Percentiles rank a stretch among this genome's conserved stretches.
Evolutionary conservation across 805 yeast genomes (phyloP).

Genomic region (Jamesozyma rosinii): DNA sequence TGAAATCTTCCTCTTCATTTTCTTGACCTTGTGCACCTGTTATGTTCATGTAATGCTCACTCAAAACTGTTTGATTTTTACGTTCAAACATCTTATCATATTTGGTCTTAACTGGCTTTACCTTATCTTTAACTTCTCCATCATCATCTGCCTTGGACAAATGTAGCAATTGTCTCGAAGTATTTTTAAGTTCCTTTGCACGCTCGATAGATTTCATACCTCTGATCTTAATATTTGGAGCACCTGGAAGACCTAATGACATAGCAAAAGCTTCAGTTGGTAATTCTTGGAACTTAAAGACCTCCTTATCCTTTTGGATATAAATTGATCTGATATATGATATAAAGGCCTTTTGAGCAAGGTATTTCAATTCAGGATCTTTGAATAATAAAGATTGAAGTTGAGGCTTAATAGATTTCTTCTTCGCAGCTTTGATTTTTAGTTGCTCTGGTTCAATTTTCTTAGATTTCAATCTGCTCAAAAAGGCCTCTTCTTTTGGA

Average conservation of each 20-base stretch:
- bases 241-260: conserved; percentile 89
- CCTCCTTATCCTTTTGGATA: conserved; percentile 78
- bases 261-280: conserved; percentile 80
- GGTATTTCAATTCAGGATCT: conserved; percentile 82
- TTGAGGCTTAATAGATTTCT: conserved; percentile 67
- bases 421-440: conserved; percentile 64
- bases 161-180: conserved; percentile 58
- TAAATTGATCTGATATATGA: conserved; percentile 81
- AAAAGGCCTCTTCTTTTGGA: conserved; percentile 72
- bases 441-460: conserved; percentile 63
- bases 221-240: conserved; percentile 78
- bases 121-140: conserved; percentile 42
- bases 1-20: conserved; percentile 59
- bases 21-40: conserved; percentile 42
- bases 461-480: conserved; percentile 50
- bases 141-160: conserved; percentile 52
- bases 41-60: conserved; percentile 77
- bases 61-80: conserved; percentile 81
- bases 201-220: conserved; percentile 37
- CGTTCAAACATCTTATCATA: conserved; percentile 95
- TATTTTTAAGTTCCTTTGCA: conserved; percentile 68
- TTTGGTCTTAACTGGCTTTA: conserved; percentile 57
- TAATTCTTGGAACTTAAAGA: conserved; percentile 66
- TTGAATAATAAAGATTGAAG: conserved; percentile 84
- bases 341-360: conserved; percentile 92